phyloP scores from a whole-genome alignment of 129 eudicot species.

The Mikania micrantha region DNA sequence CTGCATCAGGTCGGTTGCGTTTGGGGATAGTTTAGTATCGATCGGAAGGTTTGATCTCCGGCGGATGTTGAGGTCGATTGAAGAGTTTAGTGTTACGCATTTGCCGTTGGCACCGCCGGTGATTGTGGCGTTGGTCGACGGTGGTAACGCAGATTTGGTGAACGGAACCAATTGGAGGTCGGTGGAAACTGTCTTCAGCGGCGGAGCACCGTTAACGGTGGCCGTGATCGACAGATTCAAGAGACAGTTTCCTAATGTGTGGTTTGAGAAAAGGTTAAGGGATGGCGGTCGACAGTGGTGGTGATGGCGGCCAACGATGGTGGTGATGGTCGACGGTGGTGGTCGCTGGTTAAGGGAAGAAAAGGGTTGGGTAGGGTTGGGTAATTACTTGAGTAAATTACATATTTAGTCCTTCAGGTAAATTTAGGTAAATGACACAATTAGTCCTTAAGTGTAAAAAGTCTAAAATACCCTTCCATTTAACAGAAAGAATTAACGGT shows the following conservation, averaged over 20 bases:
- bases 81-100: slow-evolving; percentile 44
- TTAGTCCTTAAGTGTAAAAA: no score
- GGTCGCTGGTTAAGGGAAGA: no score
- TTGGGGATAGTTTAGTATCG: slow-evolving; percentile 39
- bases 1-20: slow-evolving; percentile 30
- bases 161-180: slow-evolving; percentile 31
- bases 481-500: no score
- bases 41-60: slow-evolving; percentile 26
- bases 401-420: no score
- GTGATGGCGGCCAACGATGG: no score
- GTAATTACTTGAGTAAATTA: no score
- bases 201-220: slow-evolving; percentile 48
- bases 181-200: slow-evolving; percentile 31
- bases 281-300: no score
- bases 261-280: no score
- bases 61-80: slow-evolving; percentile 35
- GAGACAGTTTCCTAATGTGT: slow-evolving; percentile 25
- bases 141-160: neutral
- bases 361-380: no score
- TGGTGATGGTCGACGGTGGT: no score
- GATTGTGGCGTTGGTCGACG: slow-evolving; percentile 40
- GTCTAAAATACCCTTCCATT: no score
- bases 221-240: slow-evolving; percentile 34
- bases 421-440: no score
- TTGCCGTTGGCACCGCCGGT: slow-evolving; percentile 52